Percentiles rank a stretch among this genome's conserved stretches.
phyloP scores from a whole-genome alignment of 106 monocot genomes.

The Phalaenopsis equestris region DNA sequence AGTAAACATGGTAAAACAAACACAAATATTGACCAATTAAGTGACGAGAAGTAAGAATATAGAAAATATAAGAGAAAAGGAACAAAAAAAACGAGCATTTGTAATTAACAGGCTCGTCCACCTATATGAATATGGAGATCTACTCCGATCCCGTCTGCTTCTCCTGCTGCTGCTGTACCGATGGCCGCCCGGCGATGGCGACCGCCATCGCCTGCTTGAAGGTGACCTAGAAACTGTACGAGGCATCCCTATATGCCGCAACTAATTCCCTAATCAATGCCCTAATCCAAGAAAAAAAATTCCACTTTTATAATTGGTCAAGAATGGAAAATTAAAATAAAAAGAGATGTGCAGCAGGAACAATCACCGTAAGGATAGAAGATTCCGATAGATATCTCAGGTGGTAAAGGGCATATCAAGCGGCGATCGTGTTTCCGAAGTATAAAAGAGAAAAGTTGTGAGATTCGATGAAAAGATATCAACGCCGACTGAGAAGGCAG shows the following conservation, averaged over 20 bases:
- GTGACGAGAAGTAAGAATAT: background rate
- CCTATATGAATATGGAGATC: constrained; percentile 91
- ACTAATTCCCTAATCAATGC: background rate
- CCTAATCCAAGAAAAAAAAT: background rate
- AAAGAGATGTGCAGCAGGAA: background rate
- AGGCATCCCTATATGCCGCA: constrained; percentile 35
- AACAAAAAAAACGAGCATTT: background rate
- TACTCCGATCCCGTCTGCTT: constrained; percentile 80
- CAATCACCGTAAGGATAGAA: background rate
- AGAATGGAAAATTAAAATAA: background rate
- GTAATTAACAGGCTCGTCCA: constrained; percentile 12
- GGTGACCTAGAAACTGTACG: constrained; percentile 73
- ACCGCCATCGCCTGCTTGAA: constrained; percentile 58
- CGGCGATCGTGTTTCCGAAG: background rate
- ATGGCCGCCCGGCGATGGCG: constrained; percentile 59
- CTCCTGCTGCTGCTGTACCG: constrained; percentile 41
- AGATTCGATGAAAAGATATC: background rate
- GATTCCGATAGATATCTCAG: background rate
- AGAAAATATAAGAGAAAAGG: background rate
- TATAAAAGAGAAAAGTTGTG: background rate
- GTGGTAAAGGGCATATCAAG: background rate
- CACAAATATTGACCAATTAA: background rate
- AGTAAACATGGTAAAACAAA: background rate
- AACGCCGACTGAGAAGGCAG: background rate
- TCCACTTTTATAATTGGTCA: background rate